Percentiles rank a stretch among this genome's conserved stretches.
Conservation (phyloP, 208 protist genomes). For the Leishmania mexicana region DNA sequence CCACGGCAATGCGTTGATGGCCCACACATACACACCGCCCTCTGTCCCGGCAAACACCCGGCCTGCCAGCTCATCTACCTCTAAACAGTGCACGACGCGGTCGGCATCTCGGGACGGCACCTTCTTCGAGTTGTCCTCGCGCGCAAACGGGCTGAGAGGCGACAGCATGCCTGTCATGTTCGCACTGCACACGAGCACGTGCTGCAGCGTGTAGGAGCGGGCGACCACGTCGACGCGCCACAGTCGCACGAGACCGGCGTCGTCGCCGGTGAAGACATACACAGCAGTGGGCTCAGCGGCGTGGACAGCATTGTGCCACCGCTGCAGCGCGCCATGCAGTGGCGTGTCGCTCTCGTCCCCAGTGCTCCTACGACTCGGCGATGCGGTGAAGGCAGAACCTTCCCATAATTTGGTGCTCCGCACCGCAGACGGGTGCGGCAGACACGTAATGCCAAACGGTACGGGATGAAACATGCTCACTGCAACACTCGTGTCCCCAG, state of each 20-base stretch:
- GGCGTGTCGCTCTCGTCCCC: not conserved
- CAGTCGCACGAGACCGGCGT: slow-evolving; percentile 59
- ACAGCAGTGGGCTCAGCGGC: slow-evolving; percentile 47
- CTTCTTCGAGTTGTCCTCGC: slow-evolving; percentile 37
- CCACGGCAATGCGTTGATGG: slow-evolving; percentile 58
- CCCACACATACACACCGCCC: slow-evolving; percentile 68
- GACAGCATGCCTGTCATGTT: slow-evolving; percentile 36
- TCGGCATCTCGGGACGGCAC: slow-evolving; percentile 31
- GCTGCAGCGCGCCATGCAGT: slow-evolving; percentile 2
- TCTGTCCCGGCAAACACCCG: slow-evolving; percentile 65
- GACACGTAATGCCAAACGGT: slow-evolving; percentile 34
- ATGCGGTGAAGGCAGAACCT: slow-evolving; percentile 38
- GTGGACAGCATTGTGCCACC: slow-evolving; percentile 22
- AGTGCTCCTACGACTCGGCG: not conserved
- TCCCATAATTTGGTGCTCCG: slow-evolving; percentile 75
- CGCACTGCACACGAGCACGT: slow-evolving; percentile 60
- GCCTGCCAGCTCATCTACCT: slow-evolving; percentile 48
- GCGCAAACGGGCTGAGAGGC: slow-evolving; percentile 41
- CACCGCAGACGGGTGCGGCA: slow-evolving; percentile 52
- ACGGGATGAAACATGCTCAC: slow-evolving; percentile 71
- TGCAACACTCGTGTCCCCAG: slow-evolving; percentile 42
- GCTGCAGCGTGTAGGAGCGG: slow-evolving; percentile 39
- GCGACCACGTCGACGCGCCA: slow-evolving; percentile 72
- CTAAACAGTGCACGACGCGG: slow-evolving; percentile 54
- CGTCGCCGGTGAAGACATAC: slow-evolving; percentile 78